phyloP scores from a whole-genome alignment of 306 rosid genomes.

The Betula pendula region DNA sequence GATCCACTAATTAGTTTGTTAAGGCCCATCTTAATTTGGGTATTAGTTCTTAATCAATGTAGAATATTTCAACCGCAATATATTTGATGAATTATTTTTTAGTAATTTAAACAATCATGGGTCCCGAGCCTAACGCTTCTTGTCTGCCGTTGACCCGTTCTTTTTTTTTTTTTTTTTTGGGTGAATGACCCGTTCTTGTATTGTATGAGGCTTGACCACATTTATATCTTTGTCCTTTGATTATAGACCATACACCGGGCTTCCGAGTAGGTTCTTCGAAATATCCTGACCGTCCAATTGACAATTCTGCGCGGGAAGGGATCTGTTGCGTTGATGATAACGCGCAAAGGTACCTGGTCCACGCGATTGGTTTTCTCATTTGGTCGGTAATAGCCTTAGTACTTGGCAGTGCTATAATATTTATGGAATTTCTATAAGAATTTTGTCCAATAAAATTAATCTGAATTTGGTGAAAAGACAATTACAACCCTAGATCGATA shows the following conservation, averaged over 20 bases:
- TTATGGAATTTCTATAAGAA: no score
- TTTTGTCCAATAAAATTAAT: no score
- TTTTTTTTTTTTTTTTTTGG: no score
- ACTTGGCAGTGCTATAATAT: background rate
- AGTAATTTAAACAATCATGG: background rate
- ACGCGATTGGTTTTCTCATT: background rate
- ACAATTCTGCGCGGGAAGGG: conserved; percentile 13
- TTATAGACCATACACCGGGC: background rate
- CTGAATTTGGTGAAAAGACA: no score
- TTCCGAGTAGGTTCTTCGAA: background rate
- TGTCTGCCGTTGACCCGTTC: no score
- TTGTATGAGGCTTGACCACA: no score
- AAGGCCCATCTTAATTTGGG: background rate
- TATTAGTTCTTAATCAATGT: background rate
- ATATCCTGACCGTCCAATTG: background rate
- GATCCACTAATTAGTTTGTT: no score
- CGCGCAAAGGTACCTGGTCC: background rate
- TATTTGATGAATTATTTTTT: background rate
- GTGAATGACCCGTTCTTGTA: no score
- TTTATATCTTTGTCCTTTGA: background rate
- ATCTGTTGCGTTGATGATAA: background rate
- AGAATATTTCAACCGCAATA: background rate
- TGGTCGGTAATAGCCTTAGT: conserved; percentile 9
- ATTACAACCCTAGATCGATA: no score
- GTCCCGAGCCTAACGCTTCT: no score